Evolutionary conservation across 1,284 basidiomycete genomes (phyloP), one percentile per base, ranked within the genome.

Genomic region (Pascua guehoae): DNA sequence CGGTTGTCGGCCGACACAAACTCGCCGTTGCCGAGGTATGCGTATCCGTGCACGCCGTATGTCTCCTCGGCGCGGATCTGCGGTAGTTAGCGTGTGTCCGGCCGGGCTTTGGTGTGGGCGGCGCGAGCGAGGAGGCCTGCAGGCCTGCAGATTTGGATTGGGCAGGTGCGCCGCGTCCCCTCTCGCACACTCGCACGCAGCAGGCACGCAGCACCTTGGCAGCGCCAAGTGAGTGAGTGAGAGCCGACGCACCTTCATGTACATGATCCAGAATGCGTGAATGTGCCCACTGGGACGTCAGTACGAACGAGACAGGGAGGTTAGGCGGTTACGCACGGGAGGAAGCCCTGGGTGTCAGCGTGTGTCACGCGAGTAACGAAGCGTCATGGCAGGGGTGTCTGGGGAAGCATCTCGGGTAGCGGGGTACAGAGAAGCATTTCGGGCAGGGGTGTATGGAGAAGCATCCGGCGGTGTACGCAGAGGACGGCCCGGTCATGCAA

Each of bases 41-140:
- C 65, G 77, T 85, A 88, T 36, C 86, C 86, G 36, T 84, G 85
- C 7, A 72, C 73, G 7, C 88, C 88, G 70, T 86, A 89, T 51
- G 81, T 79, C 66, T 89, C 87, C 68, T 90, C 87, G 0, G 88
- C 88, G 66, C 86, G 81, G 78, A 88, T 88, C 56, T 52, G 39
- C 3, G 56, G 53, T 12, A 53, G 5, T 14, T 32, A 32, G 24
- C 24, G 7, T 32, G 24, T 32, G 24, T 32, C 24, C 24, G 24
- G 9, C 11, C 42, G n/a, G n/a, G n/a, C n/a, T n/a, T n/a, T n/a
- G n/a, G 7, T 8, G 7, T 8, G 16, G 42, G 42, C 9, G n/a
- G n/a, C n/a, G n/a, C n/a, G n/a, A n/a, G n/a, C n/a, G n/a, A n/a
- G n/a, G n/a, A n/a, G n/a, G n/a, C n/a, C n/a, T n/a, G n/a, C n/a